Base-by-base conservation (phyloP, 768 basidiomycete species). In the Pleurotus cornucopiae region DNA sequence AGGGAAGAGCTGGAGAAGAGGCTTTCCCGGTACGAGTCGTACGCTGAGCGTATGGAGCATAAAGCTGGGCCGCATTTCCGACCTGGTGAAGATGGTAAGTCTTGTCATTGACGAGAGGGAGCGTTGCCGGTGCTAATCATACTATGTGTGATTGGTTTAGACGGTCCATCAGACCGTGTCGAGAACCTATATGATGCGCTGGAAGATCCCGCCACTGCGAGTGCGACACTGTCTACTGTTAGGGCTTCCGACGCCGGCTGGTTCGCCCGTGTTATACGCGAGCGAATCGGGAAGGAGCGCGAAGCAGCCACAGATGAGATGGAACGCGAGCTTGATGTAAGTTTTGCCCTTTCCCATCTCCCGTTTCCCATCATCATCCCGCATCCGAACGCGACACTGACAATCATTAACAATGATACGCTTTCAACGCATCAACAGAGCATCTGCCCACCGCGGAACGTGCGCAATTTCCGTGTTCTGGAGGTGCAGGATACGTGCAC, bases 381-480 rank as follows among this genome's bases (percentile, higher is more conserved):
- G 23, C 23, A 25, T 5, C 23, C 21, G 54, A 9, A 25, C 46
- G 40, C 34, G 21, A 37, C 46, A 37, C 54, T 48, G 12, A 48
- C 30, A 6, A 46, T 18, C 14, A 38, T 25, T 52, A 16, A 46
- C 6, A 20, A 18, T 37, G 23, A 60, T 60, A 21, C 18, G 14
- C 18, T 4, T 34, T 34, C 30, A 34, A 34, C 30, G 30, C 46
- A n/a, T 48, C 14, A n/a, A 18, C 64, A 86, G 85, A 70, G 67
- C 14, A 65, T 71, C 26, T 94, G 85, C 63, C 93, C 94, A 3
- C 76, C 84, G 2, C 83, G 94, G 5, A 71, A 89, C 20, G 85
- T 93, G 11, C 82, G 85, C 41, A 83, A 77, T 51, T 94, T 96
- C 71, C 77, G 91, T 43, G 82, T 95, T 4, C 64, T 94, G 13